These are phyloP conservation scores for Lactarius hatsudake DNA, from an alignment of 768 basidiomycete species.

Conservation along the genomic window DNA sequence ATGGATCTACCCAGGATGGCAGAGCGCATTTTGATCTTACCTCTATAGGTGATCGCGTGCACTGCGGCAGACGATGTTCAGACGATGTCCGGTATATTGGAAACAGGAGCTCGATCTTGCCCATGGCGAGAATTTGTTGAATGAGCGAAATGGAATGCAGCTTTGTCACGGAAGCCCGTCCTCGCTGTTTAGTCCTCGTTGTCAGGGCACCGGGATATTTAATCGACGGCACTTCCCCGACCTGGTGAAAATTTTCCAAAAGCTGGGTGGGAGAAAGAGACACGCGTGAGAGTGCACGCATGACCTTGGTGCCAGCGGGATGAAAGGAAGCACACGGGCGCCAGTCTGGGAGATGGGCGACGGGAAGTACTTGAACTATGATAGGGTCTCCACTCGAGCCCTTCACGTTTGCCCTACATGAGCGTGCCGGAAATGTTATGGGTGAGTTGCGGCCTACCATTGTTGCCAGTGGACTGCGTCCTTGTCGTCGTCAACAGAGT, in stretches of 20 bases:
- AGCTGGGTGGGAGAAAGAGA: neutral
- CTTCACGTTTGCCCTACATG: neutral
- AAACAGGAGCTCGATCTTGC: neutral
- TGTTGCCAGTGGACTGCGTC: too few species aligned
- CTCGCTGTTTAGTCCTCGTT: neutral
- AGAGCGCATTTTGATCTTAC: neutral
- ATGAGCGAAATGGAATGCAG: neutral
- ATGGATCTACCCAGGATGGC: neutral
- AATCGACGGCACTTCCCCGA: neutral
- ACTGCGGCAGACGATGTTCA: neutral
- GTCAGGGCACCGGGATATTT: neutral
- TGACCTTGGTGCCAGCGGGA: neutral
- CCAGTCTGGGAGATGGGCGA: neutral
- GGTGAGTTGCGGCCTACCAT: too few species aligned
- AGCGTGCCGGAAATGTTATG: neutral
- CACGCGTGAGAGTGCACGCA: neutral
- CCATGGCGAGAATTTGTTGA: neutral
- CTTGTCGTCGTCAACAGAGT: too few species aligned
- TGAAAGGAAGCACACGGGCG: neutral
- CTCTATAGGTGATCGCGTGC: neutral
- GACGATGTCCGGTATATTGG: neutral
- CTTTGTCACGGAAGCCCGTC: neutral
- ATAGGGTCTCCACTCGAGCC: neutral
- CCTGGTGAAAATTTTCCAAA: neutral
- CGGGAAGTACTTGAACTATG: too few species aligned